phyloP scores from a whole-genome alignment of 75 land plant genomes.

The Adiantum capillusveneris region DNA sequence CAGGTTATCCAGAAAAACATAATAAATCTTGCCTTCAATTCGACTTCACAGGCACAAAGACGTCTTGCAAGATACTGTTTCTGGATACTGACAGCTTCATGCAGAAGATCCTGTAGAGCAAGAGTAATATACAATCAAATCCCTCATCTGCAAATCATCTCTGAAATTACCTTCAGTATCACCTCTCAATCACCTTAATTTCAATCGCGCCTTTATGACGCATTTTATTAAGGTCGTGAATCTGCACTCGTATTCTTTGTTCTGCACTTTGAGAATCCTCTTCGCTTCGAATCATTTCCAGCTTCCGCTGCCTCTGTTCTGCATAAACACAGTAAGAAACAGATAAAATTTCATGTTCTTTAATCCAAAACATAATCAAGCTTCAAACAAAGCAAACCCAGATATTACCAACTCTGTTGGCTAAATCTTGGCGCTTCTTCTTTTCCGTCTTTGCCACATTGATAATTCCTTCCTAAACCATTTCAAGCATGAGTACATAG shows the following conservation, averaged over 20 bases:
- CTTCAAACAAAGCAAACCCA: neutral
- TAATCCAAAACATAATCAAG: no score
- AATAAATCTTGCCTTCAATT: slow-evolving; percentile 41
- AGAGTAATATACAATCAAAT: no score
- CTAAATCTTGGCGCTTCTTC: slow-evolving; percentile 60
- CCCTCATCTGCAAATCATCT: neutral
- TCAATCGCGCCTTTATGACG: slow-evolving; percentile 45
- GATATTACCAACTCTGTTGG: slow-evolving; percentile 42
- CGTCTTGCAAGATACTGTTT: slow-evolving; percentile 36
- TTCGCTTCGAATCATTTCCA: slow-evolving; percentile 54
- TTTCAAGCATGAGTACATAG: no score
- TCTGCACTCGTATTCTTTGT: slow-evolving; percentile 48
- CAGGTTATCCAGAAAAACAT: no score
- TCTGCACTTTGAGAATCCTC: slow-evolving; percentile 51
- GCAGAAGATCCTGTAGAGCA: slow-evolving; percentile 43
- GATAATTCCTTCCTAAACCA: slow-evolving; percentile 64
- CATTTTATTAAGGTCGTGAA: slow-evolving; percentile 30
- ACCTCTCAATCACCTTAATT: slow-evolving; percentile 70
- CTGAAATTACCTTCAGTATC: no score
- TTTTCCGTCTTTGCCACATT: slow-evolving; percentile 36
- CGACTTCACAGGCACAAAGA: slow-evolving; percentile 54
- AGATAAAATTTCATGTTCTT: neutral
- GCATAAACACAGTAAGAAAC: slow-evolving; percentile 2
- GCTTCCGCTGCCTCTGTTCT: slow-evolving; percentile 66
- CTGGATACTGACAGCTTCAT: slow-evolving; percentile 40